Base-by-base conservation (phyloP, 192 early-diverging fungal species). In the Powellomyces hirtus region DNA sequence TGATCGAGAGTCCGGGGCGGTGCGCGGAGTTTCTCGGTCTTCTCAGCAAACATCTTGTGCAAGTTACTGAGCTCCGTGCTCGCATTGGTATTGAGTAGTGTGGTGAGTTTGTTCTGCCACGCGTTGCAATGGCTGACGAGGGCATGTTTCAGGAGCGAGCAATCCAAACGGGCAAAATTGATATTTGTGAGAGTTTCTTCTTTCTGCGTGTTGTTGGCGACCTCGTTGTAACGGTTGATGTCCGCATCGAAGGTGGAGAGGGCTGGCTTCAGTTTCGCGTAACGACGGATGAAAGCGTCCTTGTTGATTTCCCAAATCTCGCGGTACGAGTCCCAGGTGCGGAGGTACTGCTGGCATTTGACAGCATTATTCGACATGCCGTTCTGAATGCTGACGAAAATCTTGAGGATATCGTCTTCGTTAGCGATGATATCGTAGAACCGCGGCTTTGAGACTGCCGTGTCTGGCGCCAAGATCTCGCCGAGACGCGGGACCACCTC, bases 291-390 rank as follows among this genome's bases (percentile, higher is more conserved):
- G 59, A 88, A 88, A 13, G 86, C 86, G 61, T 88, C 86, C 50
- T 88, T 88, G 75, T 86, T 88, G 72, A 88, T 88, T 74, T 88
- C 86, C 86, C 86, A 88, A 46, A 88, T 88, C 59, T 88, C 86
- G 24, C 85, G 73, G 70, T 88, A 88, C 13, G 79, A 73, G 71
- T 88, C 86, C 86, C 86, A 88, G 53, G 88, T 86, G 14, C 76
- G 71, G 18, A 88, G 70, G 67, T 88, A 88, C 5, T 78, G 71
- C 66, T 85, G 82, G 61, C 86, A 87, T 53, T 79, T 85, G 8
- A 61, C 51, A 0, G 84, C 85, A 62, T 88, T 88, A 59, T 75
- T 74, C 1, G 77, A 38, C 86, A 88, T 88, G 16, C 86, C 86
- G 35, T 66, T 79, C 62, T 87, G 86, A 3, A 88, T 81, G 49